Evolutionary conservation across 1,139 yeast genomes (phyloP).

Genomic region (Wickerhamiella infanticola): DNA sequence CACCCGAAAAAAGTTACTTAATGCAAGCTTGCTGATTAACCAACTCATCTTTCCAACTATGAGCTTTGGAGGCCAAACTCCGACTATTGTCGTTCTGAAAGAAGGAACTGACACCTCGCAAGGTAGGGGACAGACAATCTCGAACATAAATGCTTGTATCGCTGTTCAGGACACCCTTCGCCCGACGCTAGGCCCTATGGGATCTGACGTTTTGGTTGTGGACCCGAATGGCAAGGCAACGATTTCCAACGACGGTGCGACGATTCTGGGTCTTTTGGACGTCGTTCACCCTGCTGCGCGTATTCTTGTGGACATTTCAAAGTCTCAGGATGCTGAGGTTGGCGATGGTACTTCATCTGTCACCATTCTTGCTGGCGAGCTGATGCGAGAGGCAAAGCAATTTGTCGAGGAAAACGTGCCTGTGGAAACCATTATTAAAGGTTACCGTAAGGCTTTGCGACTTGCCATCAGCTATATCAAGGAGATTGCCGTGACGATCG

Average conservation of each 20-base stretch:
- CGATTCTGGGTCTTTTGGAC: constrained; percentile 78
- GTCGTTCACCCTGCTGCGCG: constrained; percentile 98
- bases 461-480: constrained; percentile 59
- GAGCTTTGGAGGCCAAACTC: constrained; percentile 82
- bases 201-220: constrained; percentile 85
- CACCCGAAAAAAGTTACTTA: neutral
- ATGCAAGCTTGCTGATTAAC: neutral
- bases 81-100: constrained; percentile 90
- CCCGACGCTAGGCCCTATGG: constrained; percentile 93
- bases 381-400: constrained; percentile 73
- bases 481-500: constrained; percentile 59
- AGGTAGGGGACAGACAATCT: constrained; percentile 88
- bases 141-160: constrained; percentile 89
- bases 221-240: constrained; percentile 75
- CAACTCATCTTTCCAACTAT: constrained; percentile 23
- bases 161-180: constrained; percentile 93
- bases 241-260: constrained; percentile 96
- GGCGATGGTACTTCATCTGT: constrained; percentile 99
- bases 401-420: constrained; percentile 95
- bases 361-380: constrained; percentile 85
- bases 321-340: constrained; percentile 97
- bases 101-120: constrained; percentile 97
- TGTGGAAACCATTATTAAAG: constrained; percentile 75
- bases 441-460: constrained; percentile 68
- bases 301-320: constrained; percentile 82